Conservation (phyloP, 1,139 yeast species). For the Hemisphaericaspora xylofermentans region DNA sequence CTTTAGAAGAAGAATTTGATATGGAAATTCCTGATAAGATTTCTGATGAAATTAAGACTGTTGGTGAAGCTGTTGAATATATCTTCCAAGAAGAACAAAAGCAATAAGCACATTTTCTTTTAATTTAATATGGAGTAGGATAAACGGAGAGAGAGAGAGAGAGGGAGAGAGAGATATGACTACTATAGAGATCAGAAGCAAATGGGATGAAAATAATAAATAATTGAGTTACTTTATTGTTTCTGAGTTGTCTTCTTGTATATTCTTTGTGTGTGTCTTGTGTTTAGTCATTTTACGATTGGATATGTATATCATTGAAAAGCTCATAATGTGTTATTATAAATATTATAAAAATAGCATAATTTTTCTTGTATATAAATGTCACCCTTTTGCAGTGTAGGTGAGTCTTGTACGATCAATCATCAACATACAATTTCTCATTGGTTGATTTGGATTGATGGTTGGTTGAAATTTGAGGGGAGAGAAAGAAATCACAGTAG, state of each 20-base stretch:
- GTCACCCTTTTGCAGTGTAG: neutral
- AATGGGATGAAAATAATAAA: neutral
- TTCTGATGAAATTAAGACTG: constrained; percentile 67
- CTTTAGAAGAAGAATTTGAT: constrained; percentile 72
- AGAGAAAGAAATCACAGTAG: too few species aligned
- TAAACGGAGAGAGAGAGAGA: neutral
- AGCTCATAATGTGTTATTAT: neutral
- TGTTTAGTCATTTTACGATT: neutral
- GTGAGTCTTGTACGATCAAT: neutral
- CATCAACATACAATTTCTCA: neutral
- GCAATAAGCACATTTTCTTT: constrained; percentile 24
- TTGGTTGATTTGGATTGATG: neutral
- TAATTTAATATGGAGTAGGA: too few species aligned
- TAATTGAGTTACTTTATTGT: neutral
- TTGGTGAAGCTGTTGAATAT: constrained; percentile 66
- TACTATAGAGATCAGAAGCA: neutral
- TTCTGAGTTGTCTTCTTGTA: neutral
- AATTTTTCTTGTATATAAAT: neutral
- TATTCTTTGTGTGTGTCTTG: neutral
- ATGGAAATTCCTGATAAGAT: constrained; percentile 68
- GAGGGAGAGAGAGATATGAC: neutral
- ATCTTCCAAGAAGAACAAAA: constrained; percentile 51
- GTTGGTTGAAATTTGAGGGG: too few species aligned
- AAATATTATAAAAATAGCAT: neutral
- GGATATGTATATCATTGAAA: neutral